These are phyloP conservation scores for Copromyces sp. DNA, from an alignment of 495 filamentous ascomycete species.

Conservation along the genomic window DNA sequence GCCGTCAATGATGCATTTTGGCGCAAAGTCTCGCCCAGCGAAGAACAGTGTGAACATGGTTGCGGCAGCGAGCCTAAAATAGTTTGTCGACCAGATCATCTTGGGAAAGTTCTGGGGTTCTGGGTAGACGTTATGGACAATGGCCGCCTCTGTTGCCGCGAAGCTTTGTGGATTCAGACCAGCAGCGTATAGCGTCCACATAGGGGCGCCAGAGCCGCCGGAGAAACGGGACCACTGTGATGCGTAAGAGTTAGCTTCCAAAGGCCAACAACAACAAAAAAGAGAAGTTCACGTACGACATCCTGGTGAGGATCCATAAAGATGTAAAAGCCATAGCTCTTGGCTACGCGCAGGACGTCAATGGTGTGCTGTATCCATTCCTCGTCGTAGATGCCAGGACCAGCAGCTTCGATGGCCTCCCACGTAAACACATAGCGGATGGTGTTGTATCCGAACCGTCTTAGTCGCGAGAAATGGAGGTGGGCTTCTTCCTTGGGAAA, in stretches of 20 bases:
- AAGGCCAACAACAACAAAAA: too few relatives aligned
- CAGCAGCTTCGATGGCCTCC: conserved; percentile 95
- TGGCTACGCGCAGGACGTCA: conserved; percentile 69
- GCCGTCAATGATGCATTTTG: conserved; percentile 90
- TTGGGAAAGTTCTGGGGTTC: conserved; percentile 83
- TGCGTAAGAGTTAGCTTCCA: neutral
- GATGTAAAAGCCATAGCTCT: conserved; percentile 83
- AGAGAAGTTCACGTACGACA: conserved; percentile 49
- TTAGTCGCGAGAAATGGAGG: conserved; percentile 75
- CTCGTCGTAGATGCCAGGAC: conserved; percentile 91
- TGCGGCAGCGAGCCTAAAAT: conserved; percentile 74
- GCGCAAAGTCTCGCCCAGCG: conserved; percentile 84
- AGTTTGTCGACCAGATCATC: conserved; percentile 99
- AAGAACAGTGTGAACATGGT: conserved; percentile 95
- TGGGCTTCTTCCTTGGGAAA: conserved; percentile 77
- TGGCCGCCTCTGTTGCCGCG: conserved; percentile 75
- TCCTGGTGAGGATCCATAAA: conserved; percentile 99
- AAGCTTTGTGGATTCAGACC: conserved; percentile 81
- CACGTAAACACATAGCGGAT: conserved; percentile 96
- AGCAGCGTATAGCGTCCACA: conserved; percentile 95
- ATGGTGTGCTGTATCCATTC: conserved; percentile 90
- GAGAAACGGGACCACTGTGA: conserved; percentile 82
- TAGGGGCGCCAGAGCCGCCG: conserved; percentile 88
- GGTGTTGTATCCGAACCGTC: conserved; percentile 86
- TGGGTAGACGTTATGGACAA: conserved; percentile 93